These are phyloP conservation scores for Nothopassalora personata DNA, from an alignment of 2,329 filamentous ascomycete genomes.

Conservation along the genomic window DNA sequence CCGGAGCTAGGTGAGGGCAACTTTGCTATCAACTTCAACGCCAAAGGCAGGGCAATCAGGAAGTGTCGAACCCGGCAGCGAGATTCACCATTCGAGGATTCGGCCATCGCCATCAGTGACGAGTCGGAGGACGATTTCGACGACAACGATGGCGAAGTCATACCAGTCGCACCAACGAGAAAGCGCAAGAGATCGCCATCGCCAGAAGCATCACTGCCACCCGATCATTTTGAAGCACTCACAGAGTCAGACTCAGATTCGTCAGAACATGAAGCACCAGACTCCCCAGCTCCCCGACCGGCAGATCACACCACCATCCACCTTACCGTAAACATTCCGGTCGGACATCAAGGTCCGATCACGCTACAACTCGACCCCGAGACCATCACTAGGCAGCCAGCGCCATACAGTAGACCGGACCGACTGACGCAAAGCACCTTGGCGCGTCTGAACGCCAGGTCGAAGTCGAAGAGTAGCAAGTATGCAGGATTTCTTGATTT, in stretches of 20 bases:
- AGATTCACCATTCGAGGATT: conserved; percentile 39
- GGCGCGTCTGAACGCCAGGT: conserved; percentile 18
- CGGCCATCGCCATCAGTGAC: conserved; percentile 33
- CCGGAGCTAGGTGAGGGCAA: conserved; percentile 25
- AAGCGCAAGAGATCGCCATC: conserved; percentile 32
- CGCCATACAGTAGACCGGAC: conserved; percentile 4
- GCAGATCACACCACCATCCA: conserved; percentile 28
- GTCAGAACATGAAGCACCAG: not conserved
- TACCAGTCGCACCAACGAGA: conserved; percentile 18
- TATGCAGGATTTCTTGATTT: conserved; percentile 30
- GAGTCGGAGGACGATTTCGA: conserved; percentile 31
- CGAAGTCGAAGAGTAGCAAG: conserved; percentile 15
- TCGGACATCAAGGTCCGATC: conserved; percentile 43
- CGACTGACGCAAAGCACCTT: conserved; percentile 13
- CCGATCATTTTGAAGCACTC: conserved; percentile 14
- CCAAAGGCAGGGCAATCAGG: conserved; percentile 42
- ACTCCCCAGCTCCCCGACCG: not conserved
- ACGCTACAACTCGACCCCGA: conserved; percentile 37
- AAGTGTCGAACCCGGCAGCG: conserved; percentile 32
- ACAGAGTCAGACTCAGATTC: conserved; percentile 13
- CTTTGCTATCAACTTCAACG: conserved; percentile 34
- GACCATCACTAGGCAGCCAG: conserved; percentile 6
- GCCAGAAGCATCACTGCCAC: conserved; percentile 16
- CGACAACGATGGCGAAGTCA: conserved; percentile 31
- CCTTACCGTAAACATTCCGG: conserved; percentile 44